A percentile compares a stretch with the other conserved stretches of the same genome.
These are phyloP conservation scores for Ceratocystis cacaofunesta DNA, from an alignment of 2,329 filamentous ascomycete species.

Conservation along the genomic window DNA sequence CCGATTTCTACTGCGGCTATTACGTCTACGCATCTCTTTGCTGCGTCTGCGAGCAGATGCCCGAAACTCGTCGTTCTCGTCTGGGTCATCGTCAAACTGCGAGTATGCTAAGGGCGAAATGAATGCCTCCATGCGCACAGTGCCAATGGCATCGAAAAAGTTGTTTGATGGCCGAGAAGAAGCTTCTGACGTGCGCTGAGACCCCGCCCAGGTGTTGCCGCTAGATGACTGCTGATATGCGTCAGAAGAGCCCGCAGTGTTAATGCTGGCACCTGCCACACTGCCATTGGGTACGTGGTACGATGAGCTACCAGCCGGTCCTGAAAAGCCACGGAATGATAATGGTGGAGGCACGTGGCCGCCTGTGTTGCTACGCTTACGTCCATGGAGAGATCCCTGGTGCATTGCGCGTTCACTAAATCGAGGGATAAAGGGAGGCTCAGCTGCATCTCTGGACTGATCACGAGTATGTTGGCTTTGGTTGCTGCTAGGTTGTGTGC, in stretches of 20 bases:
- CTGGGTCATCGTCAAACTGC: conserved; percentile 31
- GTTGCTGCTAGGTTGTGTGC: conserved; percentile 22
- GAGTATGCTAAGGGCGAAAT: conserved; percentile 49
- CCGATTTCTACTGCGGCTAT: conserved; percentile 39
- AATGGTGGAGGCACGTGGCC: conserved; percentile 55
- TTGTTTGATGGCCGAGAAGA: conserved; percentile 37
- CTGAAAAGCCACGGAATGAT: conserved; percentile 67
- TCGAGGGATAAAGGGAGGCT: conserved; percentile 57
- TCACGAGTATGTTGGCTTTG: conserved; percentile 32
- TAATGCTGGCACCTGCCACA: conserved; percentile 41
- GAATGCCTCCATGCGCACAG: conserved; percentile 93
- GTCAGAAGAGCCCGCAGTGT: conserved; percentile 46
- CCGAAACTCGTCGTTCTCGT: conserved; percentile 37
- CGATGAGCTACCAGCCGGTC: conserved; percentile 30
- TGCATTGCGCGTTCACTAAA: conserved; percentile 40
- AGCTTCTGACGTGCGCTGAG: conserved; percentile 39
- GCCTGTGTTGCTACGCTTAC: conserved; percentile 82
- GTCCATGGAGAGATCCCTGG: conserved; percentile 44
- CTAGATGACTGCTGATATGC: conserved; percentile 38
- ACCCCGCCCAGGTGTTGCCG: conserved; percentile 23
- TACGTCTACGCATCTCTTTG: conserved; percentile 38
- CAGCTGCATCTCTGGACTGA: conserved; percentile 45
- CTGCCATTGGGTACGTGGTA: conserved; percentile 39
- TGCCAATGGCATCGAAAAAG: conserved; percentile 81
- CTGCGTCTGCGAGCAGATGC: conserved; percentile 36